Base-by-base conservation (phyloP, 176 grass and related monocot genomes). In the Microstegium vimineum region DNA sequence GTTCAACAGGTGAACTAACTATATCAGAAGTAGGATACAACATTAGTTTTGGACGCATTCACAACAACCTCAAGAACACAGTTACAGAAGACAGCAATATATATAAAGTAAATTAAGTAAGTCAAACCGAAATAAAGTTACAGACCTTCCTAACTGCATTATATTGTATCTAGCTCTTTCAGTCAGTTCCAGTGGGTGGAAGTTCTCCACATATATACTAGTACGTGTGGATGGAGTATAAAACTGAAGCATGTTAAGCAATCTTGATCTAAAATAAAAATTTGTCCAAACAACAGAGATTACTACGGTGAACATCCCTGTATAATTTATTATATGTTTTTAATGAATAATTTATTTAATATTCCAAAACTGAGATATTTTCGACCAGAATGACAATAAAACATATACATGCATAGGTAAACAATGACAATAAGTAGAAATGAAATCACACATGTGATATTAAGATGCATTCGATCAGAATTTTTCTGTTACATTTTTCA, bases 371-470 rank as follows among this genome's bases (percentile, higher is more conserved):
- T n/a, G n/a, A n/a, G n/a, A n/a, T n/a, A n/a, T n/a, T n/a, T n/a
- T n/a, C n/a, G n/a, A n/a, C n/a, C n/a, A n/a, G n/a, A n/a, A n/a
- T n/a, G n/a, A n/a, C n/a, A n/a, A n/a, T n/a, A n/a, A n/a, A n/a
- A n/a, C n/a, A n/a, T n/a, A n/a, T n/a, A n/a, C n/a, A n/a, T n/a
- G n/a, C n/a, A n/a, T n/a, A n/a, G n/a, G n/a, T n/a, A n/a, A n/a
- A 36, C 13, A 15, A 57, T 42, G n/a, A 27, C 15, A 75, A 66
- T 37, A 41, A 59, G 1, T 11, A 37, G 10, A 33, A 15, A 16
- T 5, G 26, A 77, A 43, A 23, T 6, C 1, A 11, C 62, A 46
- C 85, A 81, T 86, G 46, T 81, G 84, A 69, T 86, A 86, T 81
- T 14, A 14, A 49, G 60, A 57, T 67, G 6, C 37, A 52, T 45